Evolutionary conservation across 2,329 filamentous ascomycete species (phyloP), one percentile per base, ranked within the genome.

Genomic region (Claviceps sp.): DNA sequence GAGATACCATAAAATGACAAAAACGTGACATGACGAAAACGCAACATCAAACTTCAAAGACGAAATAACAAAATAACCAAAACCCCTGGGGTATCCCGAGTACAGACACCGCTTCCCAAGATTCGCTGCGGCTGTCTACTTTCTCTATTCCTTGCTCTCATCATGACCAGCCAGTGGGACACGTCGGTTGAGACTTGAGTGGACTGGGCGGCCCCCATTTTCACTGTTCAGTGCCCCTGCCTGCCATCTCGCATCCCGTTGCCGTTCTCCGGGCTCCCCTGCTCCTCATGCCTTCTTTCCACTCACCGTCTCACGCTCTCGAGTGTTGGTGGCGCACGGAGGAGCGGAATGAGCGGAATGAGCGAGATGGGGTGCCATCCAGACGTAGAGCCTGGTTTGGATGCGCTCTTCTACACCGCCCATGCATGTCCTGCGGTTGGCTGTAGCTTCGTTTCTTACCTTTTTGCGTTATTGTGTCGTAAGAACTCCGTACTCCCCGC

Each of bases 71-170:
- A 50, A 43, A 22, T 22, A 22, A 22, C 22, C 24, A 36, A 44
- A 44, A 45, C 30, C 44, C 41, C 48, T 50, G 48, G 48, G 48
- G 48, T 50, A 50, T 50, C 48, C 48, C 44, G 30, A 36, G 48
- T 45, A 50, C 48, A 44, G 48, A 43, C 36, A 50, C 16, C 16
- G 22, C 43, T 50, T 37, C 42, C 42, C 49, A 36, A 43, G 40
- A 36, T 20, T 43, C n/a, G 24, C 48, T 43, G 43, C 38, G 9
- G 30, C 30, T 11, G 30, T 7, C 40, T 49, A 7, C 38, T 9
- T 14, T 49, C 47, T 49, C 51, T 47, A 41, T 49, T 50, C 26
- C 30, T 20, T 44, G 38, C 22, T 50, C 26, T 49, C 40, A 18
- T 24, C 41, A 24, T 40, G n/a, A 37, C 2, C 2, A 30, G 38